A percentile compares a stretch with the other conserved stretches of the same genome.
Evolutionary conservation across 1,284 basidiomycete species (phyloP).

Genomic region (Calocybe gambosa): DNA sequence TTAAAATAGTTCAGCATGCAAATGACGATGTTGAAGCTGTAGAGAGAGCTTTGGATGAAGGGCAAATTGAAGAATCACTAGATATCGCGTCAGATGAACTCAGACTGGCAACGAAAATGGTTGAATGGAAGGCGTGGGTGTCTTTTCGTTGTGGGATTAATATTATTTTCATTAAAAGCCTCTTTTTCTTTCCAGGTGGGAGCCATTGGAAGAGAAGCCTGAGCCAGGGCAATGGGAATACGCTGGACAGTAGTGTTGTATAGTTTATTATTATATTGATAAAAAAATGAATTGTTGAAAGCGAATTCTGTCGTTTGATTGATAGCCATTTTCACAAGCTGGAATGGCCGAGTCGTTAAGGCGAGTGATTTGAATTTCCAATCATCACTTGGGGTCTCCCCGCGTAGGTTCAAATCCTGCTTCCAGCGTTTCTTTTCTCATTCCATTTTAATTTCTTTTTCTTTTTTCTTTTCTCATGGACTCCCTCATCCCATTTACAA

Average conservation of each 20-base stretch:
- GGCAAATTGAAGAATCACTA: constrained; percentile 81
- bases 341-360: constrained; percentile 82
- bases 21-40: constrained; percentile 60
- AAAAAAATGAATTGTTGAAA: not conserved
- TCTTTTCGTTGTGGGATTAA: not conserved
- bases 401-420: constrained; percentile 62
- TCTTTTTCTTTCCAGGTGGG: constrained; percentile 58
- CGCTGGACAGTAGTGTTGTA: constrained; percentile 38
- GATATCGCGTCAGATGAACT: constrained; percentile 84
- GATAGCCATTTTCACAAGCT: constrained; percentile 29
- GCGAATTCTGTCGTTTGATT: not conserved
- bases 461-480: constrained; percentile 54
- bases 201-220: constrained; percentile 78
- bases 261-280: not conserved
- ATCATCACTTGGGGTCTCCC: constrained; percentile 56
- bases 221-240: constrained; percentile 86
- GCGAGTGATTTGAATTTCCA: constrained; percentile 60
- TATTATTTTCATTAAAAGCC: too few species aligned
- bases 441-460: constrained; percentile 4
- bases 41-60: constrained; percentile 72
- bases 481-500: constrained; percentile 93
- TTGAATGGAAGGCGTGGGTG: constrained; percentile 91
- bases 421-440: constrained; percentile 53
- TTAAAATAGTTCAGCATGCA: constrained; percentile 67
- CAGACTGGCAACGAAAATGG: constrained; percentile 75